Evolutionary conservation across 2,329 filamentous ascomycete species (phyloP).

Genomic region (Stachybotrys chlorohalonatus): DNA sequence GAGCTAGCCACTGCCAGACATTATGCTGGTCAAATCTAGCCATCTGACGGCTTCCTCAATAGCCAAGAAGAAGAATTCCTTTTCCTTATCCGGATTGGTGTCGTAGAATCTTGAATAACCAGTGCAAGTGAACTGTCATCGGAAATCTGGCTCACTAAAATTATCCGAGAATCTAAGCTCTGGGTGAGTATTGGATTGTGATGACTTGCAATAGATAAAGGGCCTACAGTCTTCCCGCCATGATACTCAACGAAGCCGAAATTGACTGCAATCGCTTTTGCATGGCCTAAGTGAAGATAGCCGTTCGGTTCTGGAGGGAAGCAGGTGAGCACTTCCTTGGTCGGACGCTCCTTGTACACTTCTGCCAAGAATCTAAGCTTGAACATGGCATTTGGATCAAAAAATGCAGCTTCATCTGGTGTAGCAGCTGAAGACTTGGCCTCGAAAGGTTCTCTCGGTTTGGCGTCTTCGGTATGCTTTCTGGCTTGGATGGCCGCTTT

Average conservation of each 20-base stretch:
- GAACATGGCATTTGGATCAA: constrained; percentile 63
- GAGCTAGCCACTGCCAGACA: background rate
- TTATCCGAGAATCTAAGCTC: background rate
- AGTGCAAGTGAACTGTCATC: background rate
- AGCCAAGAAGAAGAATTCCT: constrained; percentile 80
- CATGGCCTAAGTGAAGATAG: constrained; percentile 86
- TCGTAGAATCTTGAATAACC: constrained; percentile 62
- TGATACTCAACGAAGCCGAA: constrained; percentile 88
- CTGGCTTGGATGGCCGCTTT: constrained; percentile 32
- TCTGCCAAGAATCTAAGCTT: constrained; percentile 68
- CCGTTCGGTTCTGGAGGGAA: constrained; percentile 89
- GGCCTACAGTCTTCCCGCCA: constrained; percentile 41
- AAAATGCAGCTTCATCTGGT: background rate
- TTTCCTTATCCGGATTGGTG: constrained; percentile 89
- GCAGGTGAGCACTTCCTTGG: constrained; percentile 55
- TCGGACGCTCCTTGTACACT: constrained; percentile 60
- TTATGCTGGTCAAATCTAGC: constrained; percentile 34
- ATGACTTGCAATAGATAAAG: background rate
- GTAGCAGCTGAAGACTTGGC: background rate
- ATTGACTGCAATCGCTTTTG: constrained; percentile 92
- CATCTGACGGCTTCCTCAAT: constrained; percentile 83
- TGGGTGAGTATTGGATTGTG: background rate
- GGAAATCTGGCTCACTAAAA: background rate
- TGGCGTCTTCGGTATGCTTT: background rate
- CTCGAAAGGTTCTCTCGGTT: background rate